Base-by-base conservation (phyloP, 2,329 filamentous ascomycete genomes). In the Colletotrichum sp. region DNA sequence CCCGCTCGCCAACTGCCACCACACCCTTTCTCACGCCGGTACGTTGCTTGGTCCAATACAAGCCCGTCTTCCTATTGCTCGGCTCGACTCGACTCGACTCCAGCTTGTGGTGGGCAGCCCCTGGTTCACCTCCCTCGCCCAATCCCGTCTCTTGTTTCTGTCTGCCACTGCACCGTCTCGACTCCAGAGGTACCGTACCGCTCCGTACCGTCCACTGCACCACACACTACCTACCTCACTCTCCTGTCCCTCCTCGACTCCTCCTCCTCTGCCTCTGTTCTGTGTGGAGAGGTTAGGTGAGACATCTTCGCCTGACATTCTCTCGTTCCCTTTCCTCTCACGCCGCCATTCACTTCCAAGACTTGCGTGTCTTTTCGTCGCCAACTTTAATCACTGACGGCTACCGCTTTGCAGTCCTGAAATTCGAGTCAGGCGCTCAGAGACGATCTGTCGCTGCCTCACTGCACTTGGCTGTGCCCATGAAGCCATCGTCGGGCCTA, bases 81-180 rank as follows among this genome's bases (percentile, higher is more conserved):
- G 36, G 36, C 32, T 63, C 39, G 36, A 68, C 26, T 65, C 61
- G 61, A 55, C 48, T 72, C 72, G 69, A 75, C 57, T 71, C 72
- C 72, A 75, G 69, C 69, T 72, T 57, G 63, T 61, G 72, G 70
- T 65, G 74, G 70, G 70, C 74, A 69, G 28, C 70, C 70, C 74
- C 74, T 69, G 70, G 52, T 73, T 68, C 64, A 59, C 26, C 18
- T 61, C 70, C 26, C 13, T 52, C 74, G 70, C 59, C 74, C 74
- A 76, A 76, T 76, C 74, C 74, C 74, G 70, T 76, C 74, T 48
- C 73, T 75, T 69, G 64, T 69, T 76, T 64, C 74, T 69, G 48
- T 43, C 34, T 36, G 63, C 64, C n/a, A n/a, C 64, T 55, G 65
- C 65, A 70, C 74, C 43, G 60, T 64, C 26, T 71, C 48, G 43